These are phyloP conservation scores for Nicotiana benthamiana DNA, from an alignment of 257 asterid species.

Conservation along the genomic window DNA sequence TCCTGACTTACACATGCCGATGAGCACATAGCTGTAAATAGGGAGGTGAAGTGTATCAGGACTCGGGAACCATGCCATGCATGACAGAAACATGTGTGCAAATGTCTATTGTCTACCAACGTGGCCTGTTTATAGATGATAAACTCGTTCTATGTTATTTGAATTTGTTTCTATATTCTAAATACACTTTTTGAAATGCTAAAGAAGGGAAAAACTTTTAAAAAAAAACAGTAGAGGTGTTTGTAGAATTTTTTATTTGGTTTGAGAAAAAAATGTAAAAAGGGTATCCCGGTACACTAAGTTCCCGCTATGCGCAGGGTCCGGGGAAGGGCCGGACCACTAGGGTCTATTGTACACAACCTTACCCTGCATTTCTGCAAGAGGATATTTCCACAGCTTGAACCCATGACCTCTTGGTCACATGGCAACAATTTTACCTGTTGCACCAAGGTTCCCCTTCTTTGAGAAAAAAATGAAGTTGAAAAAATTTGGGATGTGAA, in stretches of 20 bases:
- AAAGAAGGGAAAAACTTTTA: background rate
- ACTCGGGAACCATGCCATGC: background rate
- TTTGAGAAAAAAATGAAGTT: background rate
- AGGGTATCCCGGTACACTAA: too few relatives aligned
- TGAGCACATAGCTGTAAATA: background rate
- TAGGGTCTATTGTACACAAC: too few relatives aligned
- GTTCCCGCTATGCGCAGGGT: too few relatives aligned
- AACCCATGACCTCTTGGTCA: too few relatives aligned
- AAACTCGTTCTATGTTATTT: background rate
- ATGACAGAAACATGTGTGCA: background rate
- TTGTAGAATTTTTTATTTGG: background rate
- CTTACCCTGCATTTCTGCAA: too few relatives aligned
- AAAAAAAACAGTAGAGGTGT: background rate
- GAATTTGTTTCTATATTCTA: background rate
- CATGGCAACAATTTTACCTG: too few relatives aligned
- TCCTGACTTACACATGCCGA: background rate
- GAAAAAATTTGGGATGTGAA: background rate
- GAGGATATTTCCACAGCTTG: too few relatives aligned
- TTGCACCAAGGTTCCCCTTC: too few relatives aligned
- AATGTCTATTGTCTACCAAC: background rate
- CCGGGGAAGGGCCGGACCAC: too few relatives aligned
- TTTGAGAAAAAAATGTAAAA: background rate
- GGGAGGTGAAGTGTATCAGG: background rate
- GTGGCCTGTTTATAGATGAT: background rate
- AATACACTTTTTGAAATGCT: background rate